Percentiles rank a stretch among this genome's conserved stretches.
These are phyloP conservation scores for Verticillium isaacii DNA, from an alignment of 2,329 filamentous ascomycete species.

Conservation along the genomic window DNA sequence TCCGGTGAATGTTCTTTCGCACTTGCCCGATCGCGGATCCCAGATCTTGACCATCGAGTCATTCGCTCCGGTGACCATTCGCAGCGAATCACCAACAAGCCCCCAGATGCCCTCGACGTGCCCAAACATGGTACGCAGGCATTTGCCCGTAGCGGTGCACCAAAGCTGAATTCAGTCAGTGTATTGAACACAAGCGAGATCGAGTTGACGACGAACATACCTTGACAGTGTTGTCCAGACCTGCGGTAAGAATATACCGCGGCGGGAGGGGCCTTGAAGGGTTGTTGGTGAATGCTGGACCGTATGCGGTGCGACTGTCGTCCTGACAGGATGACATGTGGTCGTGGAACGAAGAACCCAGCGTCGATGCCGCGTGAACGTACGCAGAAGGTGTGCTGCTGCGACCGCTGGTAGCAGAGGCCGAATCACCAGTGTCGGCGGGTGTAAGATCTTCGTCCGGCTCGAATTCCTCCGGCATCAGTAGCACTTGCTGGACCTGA, in stretches of 20 bases:
- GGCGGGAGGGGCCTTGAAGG: constrained; percentile 67
- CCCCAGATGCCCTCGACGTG: constrained; percentile 97
- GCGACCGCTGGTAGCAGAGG: constrained; percentile 43
- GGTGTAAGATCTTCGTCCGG: constrained; percentile 63
- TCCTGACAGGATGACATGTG: constrained; percentile 12
- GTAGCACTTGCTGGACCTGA: constrained; percentile 86
- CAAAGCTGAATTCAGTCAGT: constrained; percentile 58
- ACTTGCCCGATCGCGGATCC: constrained; percentile 88
- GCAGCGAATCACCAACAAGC: constrained; percentile 79
- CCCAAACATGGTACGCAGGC: constrained; percentile 89
- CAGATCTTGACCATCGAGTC: constrained; percentile 92
- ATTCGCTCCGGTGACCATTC: constrained; percentile 84
- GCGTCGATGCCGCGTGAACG: constrained; percentile 13
- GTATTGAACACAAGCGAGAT: background rate
- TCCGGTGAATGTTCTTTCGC: constrained; percentile 86
- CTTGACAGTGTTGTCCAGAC: constrained; percentile 78
- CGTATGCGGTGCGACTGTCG: constrained; percentile 52
- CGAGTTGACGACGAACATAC: background rate
- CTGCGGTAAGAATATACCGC: constrained; percentile 88
- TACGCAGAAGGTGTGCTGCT: constrained; percentile 32
- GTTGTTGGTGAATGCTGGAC: constrained; percentile 57
- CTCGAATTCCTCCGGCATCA: constrained; percentile 83
- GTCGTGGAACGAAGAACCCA: constrained; percentile 14
- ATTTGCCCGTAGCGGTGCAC: constrained; percentile 79
- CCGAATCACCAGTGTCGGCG: constrained; percentile 48